Base-by-base conservation (phyloP, 2,329 filamentous ascomycete genomes). In the Cordyceps fumosorosea region DNA sequence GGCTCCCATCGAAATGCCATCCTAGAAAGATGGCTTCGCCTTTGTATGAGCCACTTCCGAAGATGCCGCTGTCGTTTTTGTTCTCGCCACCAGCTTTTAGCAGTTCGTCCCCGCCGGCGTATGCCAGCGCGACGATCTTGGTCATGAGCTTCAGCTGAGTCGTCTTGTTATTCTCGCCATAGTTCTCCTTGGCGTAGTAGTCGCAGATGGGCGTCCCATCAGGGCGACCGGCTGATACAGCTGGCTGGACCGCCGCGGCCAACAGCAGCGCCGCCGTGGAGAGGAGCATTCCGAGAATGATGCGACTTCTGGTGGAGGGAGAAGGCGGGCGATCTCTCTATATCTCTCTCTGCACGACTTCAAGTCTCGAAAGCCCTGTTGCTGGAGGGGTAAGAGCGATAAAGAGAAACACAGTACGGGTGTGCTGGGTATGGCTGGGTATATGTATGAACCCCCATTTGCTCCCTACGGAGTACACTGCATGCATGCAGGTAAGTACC, bases 1-100 rank as follows among this genome's bases (percentile, higher is more conserved):
- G 69, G 20, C 69, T 66, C 26, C 72, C 72, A 54, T 74, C 69
- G 59, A 74, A 74, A 65, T 66, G 74, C 18, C 69, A 64, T 32
- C 64, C 62, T 2, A 73, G 66, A 57, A 70, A 63, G 2, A 74
- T 67, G 18, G 62, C 22, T 12, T 64, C 20, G 3, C 63, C 65
- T 12, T 67, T 26, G 56, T 67, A 71, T 1, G 26, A 58, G 7
- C 72, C 72, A 3, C 61, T 59, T 44, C 70, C 71, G 34, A 74
- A 68, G 22, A 73, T 73, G 3, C 72, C 72, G 32, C 68, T 65
- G 11, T 66, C 61, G 26, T 29, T 29, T 29, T 29, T 29, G 26
- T 29, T 29, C 26, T 3, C 6, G 6, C 26, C 26, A 29, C 26
- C 26, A 29, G 26, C 26, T 29, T 3, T 6, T 29, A 29, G 3